Base-by-base conservation (phyloP, 805 yeast genomes). In the Saturnispora mendoncae region DNA sequence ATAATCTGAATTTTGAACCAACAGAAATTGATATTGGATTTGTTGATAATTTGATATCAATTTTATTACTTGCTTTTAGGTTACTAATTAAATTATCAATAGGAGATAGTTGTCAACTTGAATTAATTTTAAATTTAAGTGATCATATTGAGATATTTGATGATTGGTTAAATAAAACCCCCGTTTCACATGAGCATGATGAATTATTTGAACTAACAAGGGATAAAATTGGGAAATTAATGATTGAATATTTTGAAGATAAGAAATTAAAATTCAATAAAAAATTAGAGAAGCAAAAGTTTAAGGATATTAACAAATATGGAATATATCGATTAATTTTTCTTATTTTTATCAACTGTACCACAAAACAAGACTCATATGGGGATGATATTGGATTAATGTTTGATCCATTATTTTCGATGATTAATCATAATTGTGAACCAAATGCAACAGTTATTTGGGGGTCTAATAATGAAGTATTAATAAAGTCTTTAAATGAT, bases 351-450 rank as follows among this genome's bases (percentile, higher is more conserved):
- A 59, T 65, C 21, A 67, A 67, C 46, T 46, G 58, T 4, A 56
- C 58, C 6, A 48, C 48, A 3, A 23, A 58, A 20, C 53, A 55
- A 26, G 57, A 65, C 42, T 39, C 43, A 24, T 52, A 45, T 28
- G 47, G 47, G 9, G 63, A 59, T 30, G 41, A 52, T 4, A 51
- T 58, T 35, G 72, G 70, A 1, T 38, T 54, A 6, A 48, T 57
- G 49, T 57, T 67, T 47, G 69, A 66, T 43, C 65, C 66, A 0
- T 44, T 51, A 3, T 57, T 66, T 45, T 49, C 70, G 10, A 44
- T 66, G 35, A 58, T 65, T 17, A 67, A 67, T 38, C 72, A 67
- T 50, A 61, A 67, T 6, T 67, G 72, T 47, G 46, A 51, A 4
- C 69, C 71, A 4, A 66, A 66, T 42, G 48, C 58, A 24, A 38